Conservation (phyloP, 176 grass and related monocot species). For the Saccharum spontaneum region DNA sequence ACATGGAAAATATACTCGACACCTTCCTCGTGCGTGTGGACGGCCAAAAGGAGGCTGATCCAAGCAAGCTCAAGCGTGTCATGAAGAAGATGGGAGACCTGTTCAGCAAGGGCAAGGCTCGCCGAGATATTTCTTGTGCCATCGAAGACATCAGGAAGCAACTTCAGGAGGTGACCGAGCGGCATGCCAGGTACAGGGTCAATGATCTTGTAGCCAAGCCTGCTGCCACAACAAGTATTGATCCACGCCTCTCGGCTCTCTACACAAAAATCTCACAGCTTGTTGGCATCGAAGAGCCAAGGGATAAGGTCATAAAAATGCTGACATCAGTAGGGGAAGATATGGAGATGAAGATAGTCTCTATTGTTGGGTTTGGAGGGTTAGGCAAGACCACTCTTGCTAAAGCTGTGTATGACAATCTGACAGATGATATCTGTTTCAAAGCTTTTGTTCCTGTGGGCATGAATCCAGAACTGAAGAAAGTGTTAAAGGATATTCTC, state of each 20-base stretch:
- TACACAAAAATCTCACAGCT: neutral
- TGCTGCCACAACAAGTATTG: neutral
- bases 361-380: neutral
- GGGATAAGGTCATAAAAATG: neutral
- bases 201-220: neutral
- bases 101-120: neutral
- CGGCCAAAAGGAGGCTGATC: neutral
- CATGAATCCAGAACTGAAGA: neutral
- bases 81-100: neutral
- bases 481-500: too few relatives aligned
- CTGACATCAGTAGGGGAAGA: neutral
- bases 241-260: neutral
- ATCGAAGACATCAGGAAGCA: too few relatives aligned
- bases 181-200: neutral
- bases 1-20: too few relatives aligned
- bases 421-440: fast-evolving
- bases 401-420: neutral
- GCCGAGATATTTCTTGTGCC: too few relatives aligned
- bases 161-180: too few relatives aligned
- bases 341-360: neutral
- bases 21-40: neutral
- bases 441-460: neutral
- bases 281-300: neutral
- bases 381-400: slow-evolving; percentile 21
- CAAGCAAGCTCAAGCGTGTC: neutral